Conservation (phyloP, 176 grass and related monocot species). For the Oryza glaberrima region DNA sequence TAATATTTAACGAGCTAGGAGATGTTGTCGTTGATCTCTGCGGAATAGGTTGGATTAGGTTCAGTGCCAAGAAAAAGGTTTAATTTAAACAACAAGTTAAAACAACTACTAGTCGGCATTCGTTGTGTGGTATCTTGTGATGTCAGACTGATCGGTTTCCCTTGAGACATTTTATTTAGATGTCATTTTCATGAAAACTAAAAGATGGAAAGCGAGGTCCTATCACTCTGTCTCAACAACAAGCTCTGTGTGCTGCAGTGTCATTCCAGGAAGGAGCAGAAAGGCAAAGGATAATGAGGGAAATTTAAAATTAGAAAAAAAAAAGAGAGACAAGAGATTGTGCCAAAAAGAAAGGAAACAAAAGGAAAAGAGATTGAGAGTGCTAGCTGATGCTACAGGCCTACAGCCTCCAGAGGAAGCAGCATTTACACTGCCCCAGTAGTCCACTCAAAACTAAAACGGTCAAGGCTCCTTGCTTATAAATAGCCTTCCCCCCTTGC, state of each 20-base stretch:
- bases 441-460: slow-evolving; percentile 35
- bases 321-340: neutral
- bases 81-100: neutral
- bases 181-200: slow-evolving; percentile 8
- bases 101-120: slow-evolving; percentile 39
- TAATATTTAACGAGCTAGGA: neutral
- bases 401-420: slow-evolving; percentile 35
- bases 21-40: neutral
- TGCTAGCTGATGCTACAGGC: slow-evolving; percentile 29
- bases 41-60: neutral
- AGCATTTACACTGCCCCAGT: slow-evolving; percentile 8
- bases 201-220: slow-evolving; percentile 7
- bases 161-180: slow-evolving; percentile 21
- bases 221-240: neutral
- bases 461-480: slow-evolving; percentile 46
- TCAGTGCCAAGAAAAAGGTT: neutral
- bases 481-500: slow-evolving; percentile 58
- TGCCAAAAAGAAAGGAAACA: neutral
- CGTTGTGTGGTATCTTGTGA: slow-evolving; percentile 1
- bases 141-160: slow-evolving; percentile 24
- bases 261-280: slow-evolving; percentile 48
- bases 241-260: neutral
- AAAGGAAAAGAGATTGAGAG: neutral
- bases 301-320: no score
- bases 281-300: slow-evolving; percentile 1